phyloP scores from a whole-genome alignment of 2,329 filamentous ascomycete genomes.

The Neonectria punicea region DNA sequence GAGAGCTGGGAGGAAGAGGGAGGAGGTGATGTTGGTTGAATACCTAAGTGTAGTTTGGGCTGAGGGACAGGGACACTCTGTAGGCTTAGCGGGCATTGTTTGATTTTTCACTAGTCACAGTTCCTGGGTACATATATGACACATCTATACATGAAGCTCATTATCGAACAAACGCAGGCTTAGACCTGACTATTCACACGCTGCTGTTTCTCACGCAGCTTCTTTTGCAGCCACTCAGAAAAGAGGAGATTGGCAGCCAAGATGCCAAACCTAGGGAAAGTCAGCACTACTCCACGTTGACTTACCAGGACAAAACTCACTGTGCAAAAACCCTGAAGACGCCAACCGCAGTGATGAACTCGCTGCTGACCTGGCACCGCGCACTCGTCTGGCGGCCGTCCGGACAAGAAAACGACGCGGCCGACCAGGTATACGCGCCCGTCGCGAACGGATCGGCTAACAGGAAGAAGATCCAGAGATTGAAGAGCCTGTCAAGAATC shows the following conservation, averaged over 20 bases:
- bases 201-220: not conserved
- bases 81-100: not conserved
- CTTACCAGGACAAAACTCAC: not conserved
- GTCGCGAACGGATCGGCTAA: not conserved
- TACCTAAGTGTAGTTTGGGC: too few species aligned
- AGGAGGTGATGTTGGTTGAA: not conserved
- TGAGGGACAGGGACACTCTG: not conserved
- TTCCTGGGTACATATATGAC: not conserved
- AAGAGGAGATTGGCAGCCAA: not conserved
- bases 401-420: not conserved
- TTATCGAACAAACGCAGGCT: not conserved
- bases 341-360: not conserved
- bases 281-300: not conserved
- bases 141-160: not conserved
- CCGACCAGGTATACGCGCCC: not conserved
- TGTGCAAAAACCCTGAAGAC: not conserved
- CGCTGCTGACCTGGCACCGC: not conserved
- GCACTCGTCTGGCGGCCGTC: not conserved
- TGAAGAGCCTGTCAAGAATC: not conserved
- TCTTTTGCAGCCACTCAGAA: not conserved
- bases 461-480: not conserved
- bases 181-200: not conserved
- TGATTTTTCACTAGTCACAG: not conserved
- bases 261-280: not conserved
- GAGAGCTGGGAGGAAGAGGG: constrained; percentile 18